A percentile compares a stretch with the other conserved stretches of the same genome.
phyloP scores from a whole-genome alignment of 495 filamentous ascomycete species.

The Neurospora sp. region DNA sequence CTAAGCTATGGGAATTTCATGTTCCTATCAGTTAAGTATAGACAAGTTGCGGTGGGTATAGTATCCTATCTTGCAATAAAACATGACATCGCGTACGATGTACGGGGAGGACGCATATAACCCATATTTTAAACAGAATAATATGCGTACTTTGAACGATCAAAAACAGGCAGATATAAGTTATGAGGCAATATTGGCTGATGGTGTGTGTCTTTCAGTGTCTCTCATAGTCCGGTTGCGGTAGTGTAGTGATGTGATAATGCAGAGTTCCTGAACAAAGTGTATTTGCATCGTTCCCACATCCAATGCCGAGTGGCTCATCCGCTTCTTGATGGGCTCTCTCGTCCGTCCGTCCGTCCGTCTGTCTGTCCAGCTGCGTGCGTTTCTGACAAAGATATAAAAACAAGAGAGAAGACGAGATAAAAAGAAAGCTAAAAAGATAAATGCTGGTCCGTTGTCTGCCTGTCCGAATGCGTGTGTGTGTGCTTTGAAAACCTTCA shows the following conservation, averaged over 20 bases:
- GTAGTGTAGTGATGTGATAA: background rate
- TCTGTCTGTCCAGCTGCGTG: background rate
- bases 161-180: background rate
- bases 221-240: background rate
- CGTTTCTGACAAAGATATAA: background rate
- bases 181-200: background rate
- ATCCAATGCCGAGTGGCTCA: background rate
- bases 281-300: background rate
- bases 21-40: too few species aligned
- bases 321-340: background rate
- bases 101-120: background rate
- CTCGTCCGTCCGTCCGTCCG: too few species aligned
- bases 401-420: background rate
- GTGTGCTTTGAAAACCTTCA: constrained; percentile 6
- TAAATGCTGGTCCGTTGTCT: constrained; percentile 1
- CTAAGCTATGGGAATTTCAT: too few species aligned
- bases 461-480: constrained; percentile 4
- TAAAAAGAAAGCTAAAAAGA: constrained; percentile 1
- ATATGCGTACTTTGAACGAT: background rate
- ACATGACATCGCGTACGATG: background rate
- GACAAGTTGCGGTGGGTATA: too few species aligned
- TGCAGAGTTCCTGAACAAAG: background rate
- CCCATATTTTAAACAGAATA: background rate
- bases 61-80: background rate
- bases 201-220: background rate